A percentile compares a stretch with the other conserved stretches of the same genome.
Evolutionary conservation across 768 basidiomycete species (phyloP).

Genomic region (Auriscalpium microsporum): DNA sequence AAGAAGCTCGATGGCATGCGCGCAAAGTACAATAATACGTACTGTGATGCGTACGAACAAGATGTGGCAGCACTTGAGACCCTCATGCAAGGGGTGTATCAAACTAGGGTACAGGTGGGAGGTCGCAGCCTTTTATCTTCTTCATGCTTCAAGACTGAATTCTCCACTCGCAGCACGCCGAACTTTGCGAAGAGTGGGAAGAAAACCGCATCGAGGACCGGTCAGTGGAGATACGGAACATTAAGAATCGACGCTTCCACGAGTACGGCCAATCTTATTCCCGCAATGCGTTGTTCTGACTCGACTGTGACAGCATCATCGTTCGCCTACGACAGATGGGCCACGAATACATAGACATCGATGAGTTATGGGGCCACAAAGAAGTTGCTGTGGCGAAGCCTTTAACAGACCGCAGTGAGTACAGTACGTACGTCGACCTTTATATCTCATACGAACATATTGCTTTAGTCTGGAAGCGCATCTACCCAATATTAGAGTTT

Average conservation of each 20-base stretch:
- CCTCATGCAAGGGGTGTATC: neutral
- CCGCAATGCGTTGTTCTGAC: neutral
- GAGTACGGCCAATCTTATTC: neutral
- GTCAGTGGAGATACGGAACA: neutral
- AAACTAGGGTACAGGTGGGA: neutral
- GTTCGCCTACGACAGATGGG: neutral
- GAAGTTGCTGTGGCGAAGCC: slow-evolving; percentile 9
- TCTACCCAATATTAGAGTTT: neutral
- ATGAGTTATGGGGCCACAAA: slow-evolving; percentile 1
- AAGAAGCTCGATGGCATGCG: too few relatives aligned
- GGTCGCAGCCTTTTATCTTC: too few relatives aligned
- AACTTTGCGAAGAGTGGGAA: slow-evolving; percentile 2
- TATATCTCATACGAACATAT: neutral
- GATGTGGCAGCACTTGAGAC: too few relatives aligned
- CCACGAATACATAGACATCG: slow-evolving; percentile 1
- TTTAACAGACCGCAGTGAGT: slow-evolving; percentile 6
- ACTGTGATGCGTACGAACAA: too few relatives aligned
- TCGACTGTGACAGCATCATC: slow-evolving; percentile 1
- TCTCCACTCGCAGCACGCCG: neutral
- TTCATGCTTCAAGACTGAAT: neutral
- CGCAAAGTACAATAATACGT: too few relatives aligned
- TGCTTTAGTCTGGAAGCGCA: neutral
- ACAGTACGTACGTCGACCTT: neutral
- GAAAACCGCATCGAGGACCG: slow-evolving; percentile 1
- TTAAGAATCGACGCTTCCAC: slow-evolving; percentile 5